phyloP scores from a whole-genome alignment of 805 yeast genomes.

The Starmerella sp. region DNA sequence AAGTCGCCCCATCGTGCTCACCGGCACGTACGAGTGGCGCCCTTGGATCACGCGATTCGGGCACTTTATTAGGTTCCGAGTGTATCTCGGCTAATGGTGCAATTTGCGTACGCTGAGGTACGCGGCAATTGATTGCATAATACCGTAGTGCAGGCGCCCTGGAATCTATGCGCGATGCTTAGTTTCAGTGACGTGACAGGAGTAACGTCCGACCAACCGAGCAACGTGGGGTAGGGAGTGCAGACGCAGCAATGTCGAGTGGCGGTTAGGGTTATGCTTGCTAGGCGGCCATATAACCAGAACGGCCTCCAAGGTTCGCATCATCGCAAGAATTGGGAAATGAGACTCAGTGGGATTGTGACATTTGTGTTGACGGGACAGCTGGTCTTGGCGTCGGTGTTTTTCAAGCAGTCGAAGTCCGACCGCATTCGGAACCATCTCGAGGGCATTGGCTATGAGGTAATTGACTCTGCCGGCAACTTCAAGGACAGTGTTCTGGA shows the following conservation, averaged over 20 bases:
- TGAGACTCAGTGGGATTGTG: background rate
- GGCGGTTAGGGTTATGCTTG: background rate
- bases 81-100: background rate
- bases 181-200: background rate
- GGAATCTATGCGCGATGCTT: background rate
- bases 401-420: conserved; percentile 16
- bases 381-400: conserved; percentile 12
- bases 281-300: background rate
- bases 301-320: background rate
- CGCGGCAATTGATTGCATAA: too few relatives aligned
- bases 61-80: background rate
- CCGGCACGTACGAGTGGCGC: background rate
- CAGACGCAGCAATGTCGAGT: background rate
- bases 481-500: conserved; percentile 32
- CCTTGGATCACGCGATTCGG: background rate
- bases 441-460: conserved; percentile 27
- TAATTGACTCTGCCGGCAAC: conserved; percentile 31
- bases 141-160: background rate
- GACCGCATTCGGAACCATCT: conserved; percentile 27
- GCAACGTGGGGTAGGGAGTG: conserved; percentile 2
- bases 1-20: background rate
- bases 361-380: background rate
- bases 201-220: background rate
- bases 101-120: too few relatives aligned
- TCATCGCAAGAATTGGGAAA: background rate